phyloP scores from a whole-genome alignment of 2,329 filamentous ascomycete species.

The Microdochium paspali region DNA sequence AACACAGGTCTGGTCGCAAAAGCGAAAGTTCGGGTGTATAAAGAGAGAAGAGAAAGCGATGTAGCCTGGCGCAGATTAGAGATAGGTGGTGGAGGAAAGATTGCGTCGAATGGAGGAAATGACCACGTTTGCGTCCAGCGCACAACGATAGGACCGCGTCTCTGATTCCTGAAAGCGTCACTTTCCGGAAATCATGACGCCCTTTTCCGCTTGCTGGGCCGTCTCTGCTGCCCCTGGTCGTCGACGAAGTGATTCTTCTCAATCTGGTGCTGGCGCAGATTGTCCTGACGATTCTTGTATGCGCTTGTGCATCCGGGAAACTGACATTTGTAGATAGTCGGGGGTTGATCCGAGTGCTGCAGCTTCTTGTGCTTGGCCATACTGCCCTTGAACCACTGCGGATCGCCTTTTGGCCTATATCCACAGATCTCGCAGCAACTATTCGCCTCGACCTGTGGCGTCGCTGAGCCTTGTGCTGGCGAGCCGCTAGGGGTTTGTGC shows the following conservation, averaged over 20 bases:
- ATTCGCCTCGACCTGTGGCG: conserved; percentile 28
- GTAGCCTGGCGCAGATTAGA: too few relatives aligned
- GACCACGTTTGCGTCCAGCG: too few relatives aligned
- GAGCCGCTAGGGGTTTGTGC: not conserved
- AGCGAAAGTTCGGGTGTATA: too few relatives aligned
- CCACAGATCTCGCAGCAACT: conserved; percentile 41
- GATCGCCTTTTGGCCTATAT: conserved; percentile 45
- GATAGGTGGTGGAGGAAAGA: too few relatives aligned
- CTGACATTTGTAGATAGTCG: conserved; percentile 41
- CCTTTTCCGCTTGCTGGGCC: conserved; percentile 40
- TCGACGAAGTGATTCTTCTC: conserved; percentile 46
- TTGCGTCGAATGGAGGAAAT: too few relatives aligned
- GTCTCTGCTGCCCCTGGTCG: conserved; percentile 23
- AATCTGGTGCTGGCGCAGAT: conserved; percentile 45
- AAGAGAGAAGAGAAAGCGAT: too few relatives aligned
- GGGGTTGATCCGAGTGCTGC: conserved; percentile 38
- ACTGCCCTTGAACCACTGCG: conserved; percentile 48
- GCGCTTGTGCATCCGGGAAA: conserved; percentile 44
- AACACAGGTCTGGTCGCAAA: too few relatives aligned
- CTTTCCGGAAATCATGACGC: conserved; percentile 3
- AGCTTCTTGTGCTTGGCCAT: conserved; percentile 50
- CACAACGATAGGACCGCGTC: not conserved
- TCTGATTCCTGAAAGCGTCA: not conserved
- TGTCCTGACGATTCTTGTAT: conserved; percentile 47
- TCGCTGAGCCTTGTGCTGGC: not conserved